Conservation (phyloP, 2,329 filamentous ascomycete species). For the Acephala macrosclerotiorum region DNA sequence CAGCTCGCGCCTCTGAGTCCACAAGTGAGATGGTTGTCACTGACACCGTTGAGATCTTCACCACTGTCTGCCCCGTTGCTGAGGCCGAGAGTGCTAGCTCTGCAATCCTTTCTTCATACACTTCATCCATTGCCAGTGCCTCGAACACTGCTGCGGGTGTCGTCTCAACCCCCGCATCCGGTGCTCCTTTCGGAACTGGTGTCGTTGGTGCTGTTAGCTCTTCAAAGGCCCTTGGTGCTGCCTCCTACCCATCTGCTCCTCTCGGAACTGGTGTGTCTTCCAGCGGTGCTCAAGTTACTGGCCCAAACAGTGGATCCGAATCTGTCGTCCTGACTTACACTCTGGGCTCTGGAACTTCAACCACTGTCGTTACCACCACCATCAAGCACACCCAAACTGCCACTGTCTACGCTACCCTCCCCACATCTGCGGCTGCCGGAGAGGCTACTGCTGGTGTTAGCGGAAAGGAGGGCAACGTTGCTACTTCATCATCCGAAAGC, state of each 20-base stretch:
- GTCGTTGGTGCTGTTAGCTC: constrained; percentile 6
- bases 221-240: constrained; percentile 10
- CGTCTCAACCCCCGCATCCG: constrained; percentile 11
- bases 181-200: constrained; percentile 28
- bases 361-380: constrained; percentile 54
- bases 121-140: constrained; percentile 17
- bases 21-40: constrained; percentile 45
- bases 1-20: constrained; percentile 39
- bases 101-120: constrained; percentile 46
- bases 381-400: constrained; percentile 48
- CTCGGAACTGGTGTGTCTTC: constrained; percentile 16
- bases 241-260: constrained; percentile 16
- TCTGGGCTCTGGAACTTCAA: constrained; percentile 48
- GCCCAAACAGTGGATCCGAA: constrained; percentile 11
- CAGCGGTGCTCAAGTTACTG: constrained; percentile 12
- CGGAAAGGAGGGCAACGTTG: not conserved
- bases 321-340: constrained; percentile 49
- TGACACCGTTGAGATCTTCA: constrained; percentile 50
- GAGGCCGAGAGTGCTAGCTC: constrained; percentile 50
- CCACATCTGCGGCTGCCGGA: constrained; percentile 15
- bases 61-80: constrained; percentile 58
- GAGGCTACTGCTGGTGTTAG: constrained; percentile 13
- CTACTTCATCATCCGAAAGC: constrained; percentile 12
- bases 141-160: constrained; percentile 25
- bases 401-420: constrained; percentile 38